Evolutionary conservation across 345 rosid species (phyloP).

Genomic region (Cardamine resedifolia): DNA sequence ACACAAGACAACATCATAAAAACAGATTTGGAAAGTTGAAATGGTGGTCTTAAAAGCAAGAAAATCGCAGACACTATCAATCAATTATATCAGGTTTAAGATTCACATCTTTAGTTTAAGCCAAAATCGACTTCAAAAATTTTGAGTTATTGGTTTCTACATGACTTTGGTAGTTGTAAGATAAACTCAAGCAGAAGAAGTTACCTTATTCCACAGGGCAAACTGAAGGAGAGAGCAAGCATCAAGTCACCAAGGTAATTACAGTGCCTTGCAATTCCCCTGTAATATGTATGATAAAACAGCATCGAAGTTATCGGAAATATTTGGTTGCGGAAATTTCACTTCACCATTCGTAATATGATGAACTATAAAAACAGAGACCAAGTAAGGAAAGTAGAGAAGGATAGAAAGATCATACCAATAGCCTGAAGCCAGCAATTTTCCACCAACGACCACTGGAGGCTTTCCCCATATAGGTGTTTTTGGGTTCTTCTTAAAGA

Average conservation of each 20-base stretch:
- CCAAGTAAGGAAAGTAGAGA: not conserved
- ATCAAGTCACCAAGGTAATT: slow-evolving; percentile 92
- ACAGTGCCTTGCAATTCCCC: slow-evolving; percentile 97
- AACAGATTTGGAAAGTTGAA: slow-evolving; percentile 7
- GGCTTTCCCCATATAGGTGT: slow-evolving; percentile 81
- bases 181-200: slow-evolving; percentile 4
- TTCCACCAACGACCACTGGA: slow-evolving; percentile 82
- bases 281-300: slow-evolving; percentile 33
- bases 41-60: not conserved
- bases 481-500: slow-evolving; percentile 81
- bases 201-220: slow-evolving; percentile 90
- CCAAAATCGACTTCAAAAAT: not conserved
- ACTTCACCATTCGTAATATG: not conserved
- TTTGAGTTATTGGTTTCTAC: not conserved
- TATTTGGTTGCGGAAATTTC: not conserved
- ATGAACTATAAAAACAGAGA: slow-evolving; percentile 13
- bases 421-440: slow-evolving; percentile 92
- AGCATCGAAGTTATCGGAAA: not conserved
- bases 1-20: slow-evolving; percentile 1
- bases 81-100: not conserved
- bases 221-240: slow-evolving; percentile 90
- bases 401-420: slow-evolving; percentile 45
- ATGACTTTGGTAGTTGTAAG: slow-evolving; percentile 1
- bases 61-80: slow-evolving; percentile 6
- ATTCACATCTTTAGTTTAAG: not conserved